phyloP scores from a whole-genome alignment of 768 basidiomycete species.

The Lactarius hatsudake region DNA sequence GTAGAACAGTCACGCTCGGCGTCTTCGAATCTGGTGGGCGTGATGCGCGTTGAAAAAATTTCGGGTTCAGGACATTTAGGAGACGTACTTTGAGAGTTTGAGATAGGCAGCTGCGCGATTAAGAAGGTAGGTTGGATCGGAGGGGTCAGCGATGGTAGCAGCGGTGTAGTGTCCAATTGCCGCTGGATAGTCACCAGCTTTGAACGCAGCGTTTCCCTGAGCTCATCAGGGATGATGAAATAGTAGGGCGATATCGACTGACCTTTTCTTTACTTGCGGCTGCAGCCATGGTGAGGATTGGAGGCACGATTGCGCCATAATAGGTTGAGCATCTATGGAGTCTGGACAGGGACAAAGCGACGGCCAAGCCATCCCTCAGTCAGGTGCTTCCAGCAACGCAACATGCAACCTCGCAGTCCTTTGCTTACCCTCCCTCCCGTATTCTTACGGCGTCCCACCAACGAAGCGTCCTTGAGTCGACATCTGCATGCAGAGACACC shows the following conservation, averaged over 20 bases:
- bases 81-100: slow-evolving; percentile 90
- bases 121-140: slow-evolving; percentile 74
- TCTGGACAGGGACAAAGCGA: too few species aligned
- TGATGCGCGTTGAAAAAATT: background rate
- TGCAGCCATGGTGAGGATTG: background rate
- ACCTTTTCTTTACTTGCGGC: slow-evolving; percentile 21
- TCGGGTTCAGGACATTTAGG: background rate
- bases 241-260: background rate
- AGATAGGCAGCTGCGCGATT: slow-evolving; percentile 92
- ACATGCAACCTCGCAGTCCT: slow-evolving; percentile 9
- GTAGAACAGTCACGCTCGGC: slow-evolving; percentile 53
- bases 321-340: background rate
- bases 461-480: slow-evolving; percentile 25
- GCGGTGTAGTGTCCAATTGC: slow-evolving; percentile 86
- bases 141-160: slow-evolving; percentile 68
- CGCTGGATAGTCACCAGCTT: slow-evolving; percentile 67
- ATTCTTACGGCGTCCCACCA: slow-evolving; percentile 5
- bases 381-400: background rate
- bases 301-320: background rate
- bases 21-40: slow-evolving; percentile 20
- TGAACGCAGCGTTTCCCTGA: slow-evolving; percentile 88
- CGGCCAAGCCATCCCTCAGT: background rate
- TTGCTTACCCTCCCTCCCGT: slow-evolving; percentile 16
- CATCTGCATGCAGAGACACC: slow-evolving; percentile 14
- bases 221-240: background rate